Conservation (phyloP, 2,329 filamentous ascomycete genomes). For the Pyricularia grisea region DNA sequence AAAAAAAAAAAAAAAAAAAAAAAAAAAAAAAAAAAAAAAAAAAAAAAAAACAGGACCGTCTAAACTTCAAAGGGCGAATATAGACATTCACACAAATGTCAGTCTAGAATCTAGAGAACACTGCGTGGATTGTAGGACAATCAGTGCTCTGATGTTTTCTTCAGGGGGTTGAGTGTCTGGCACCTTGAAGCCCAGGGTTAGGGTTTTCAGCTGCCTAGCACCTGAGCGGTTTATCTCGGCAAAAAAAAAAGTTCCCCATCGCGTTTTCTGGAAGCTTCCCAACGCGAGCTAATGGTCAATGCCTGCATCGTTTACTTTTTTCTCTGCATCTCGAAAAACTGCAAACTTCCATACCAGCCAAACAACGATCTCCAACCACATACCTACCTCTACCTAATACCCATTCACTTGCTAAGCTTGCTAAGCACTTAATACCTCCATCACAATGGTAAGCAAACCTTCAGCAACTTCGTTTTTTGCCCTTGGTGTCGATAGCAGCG, state of each 20-base stretch:
- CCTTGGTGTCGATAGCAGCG: not conserved
- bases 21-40: too few species aligned
- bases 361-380: not conserved
- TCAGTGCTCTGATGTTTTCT: not conserved
- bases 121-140: too few species aligned
- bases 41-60: too few species aligned
- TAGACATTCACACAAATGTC: too few species aligned
- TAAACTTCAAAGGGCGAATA: too few species aligned
- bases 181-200: not conserved
- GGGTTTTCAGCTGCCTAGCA: not conserved
- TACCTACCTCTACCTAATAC: too few species aligned
- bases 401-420: not conserved
- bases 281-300: not conserved
- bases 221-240: not conserved
- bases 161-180: too few species aligned
- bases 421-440: not conserved
- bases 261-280: conserved; percentile 5
- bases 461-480: not conserved
- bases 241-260: conserved; percentile 5
- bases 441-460: not conserved
- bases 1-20: too few species aligned
- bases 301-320: conserved; percentile 1
- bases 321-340: not conserved
- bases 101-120: too few species aligned
- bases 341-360: not conserved